These are phyloP conservation scores for Physcomitrium patens DNA, from an alignment of 225 moss, liverwort and hornwort genomes.

Conservation along the genomic window DNA sequence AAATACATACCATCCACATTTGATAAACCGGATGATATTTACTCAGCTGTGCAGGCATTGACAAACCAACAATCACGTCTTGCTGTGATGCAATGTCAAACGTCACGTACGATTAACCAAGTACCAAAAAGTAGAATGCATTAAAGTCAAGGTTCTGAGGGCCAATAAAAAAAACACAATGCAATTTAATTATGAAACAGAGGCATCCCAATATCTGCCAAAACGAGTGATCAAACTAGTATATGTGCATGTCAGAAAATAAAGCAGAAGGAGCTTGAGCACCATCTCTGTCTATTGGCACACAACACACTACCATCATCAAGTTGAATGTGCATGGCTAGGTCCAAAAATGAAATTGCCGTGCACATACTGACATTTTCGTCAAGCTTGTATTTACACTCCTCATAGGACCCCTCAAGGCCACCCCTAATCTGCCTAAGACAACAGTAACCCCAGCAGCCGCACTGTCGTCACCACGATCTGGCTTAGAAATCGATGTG, in stretches of 20 bases:
- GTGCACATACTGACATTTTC: conserved; percentile 34
- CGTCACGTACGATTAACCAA: no score
- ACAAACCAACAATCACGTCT: no score
- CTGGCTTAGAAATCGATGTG: conserved; percentile 31
- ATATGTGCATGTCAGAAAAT: conserved; percentile 42
- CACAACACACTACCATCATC: conserved; percentile 38
- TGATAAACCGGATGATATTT: no score
- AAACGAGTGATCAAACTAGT: conserved; percentile 51
- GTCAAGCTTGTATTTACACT: conserved; percentile 59
- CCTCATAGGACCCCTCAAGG: conserved; percentile 69
- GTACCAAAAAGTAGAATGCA: no score
- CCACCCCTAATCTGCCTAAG: conserved; percentile 54
- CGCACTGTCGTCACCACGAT: conserved; percentile 31
- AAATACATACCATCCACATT: no score
- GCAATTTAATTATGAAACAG: conserved; percentile 59
- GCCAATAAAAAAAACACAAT: no score
- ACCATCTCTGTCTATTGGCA: conserved; percentile 33
- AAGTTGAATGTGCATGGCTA: conserved; percentile 31
- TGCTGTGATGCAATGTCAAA: no score
- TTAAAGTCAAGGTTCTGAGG: no score
- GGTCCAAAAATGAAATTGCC: conserved; percentile 17
- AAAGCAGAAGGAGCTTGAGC: conserved; percentile 31
- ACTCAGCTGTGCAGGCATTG: no score
- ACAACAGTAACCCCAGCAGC: conserved; percentile 55
- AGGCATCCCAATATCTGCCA: conserved; percentile 63